Percentiles rank a stretch among this genome's conserved stretches.
Conservation (phyloP, 768 basidiomycete species). For the Podaxis mareebaensis region DNA sequence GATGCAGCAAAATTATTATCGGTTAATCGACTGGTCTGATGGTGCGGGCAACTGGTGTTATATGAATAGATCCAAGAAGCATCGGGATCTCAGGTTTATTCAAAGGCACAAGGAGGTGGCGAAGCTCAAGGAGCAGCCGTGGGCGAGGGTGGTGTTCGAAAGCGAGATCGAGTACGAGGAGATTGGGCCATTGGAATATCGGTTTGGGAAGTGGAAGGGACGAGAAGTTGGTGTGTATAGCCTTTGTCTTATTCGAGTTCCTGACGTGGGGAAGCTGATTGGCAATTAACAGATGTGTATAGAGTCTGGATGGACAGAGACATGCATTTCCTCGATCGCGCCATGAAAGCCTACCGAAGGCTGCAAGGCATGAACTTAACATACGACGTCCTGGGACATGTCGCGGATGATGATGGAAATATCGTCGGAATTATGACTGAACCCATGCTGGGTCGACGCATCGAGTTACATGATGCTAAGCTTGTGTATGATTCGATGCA, state of each 20-base stretch:
- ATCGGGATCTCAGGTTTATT: not conserved
- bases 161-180: constrained; percentile 6
- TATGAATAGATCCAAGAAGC: not conserved
- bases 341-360: constrained; percentile 14
- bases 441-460: not conserved
- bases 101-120: not conserved
- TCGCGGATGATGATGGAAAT: constrained; percentile 4
- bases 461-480: not conserved
- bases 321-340: constrained; percentile 4
- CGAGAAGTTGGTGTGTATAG: constrained; percentile 12
- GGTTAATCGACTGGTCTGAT: not conserved
- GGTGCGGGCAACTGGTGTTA: constrained; percentile 4
- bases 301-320: not conserved
- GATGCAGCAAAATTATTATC: constrained; percentile 10
- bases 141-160: constrained; percentile 1
- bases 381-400: constrained; percentile 9
- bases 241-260: too few species aligned
- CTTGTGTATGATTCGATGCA: not conserved
- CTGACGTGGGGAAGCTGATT: not conserved
- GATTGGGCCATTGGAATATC: not conserved
- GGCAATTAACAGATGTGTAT: not conserved
- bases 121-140: not conserved
- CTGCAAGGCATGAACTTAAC: constrained; percentile 7
- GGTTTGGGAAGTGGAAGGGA: constrained; percentile 6
- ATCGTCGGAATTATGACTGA: constrained; percentile 12